Percentiles rank a stretch among this genome's conserved stretches.
These are phyloP conservation scores for Acaromyces ingoldii DNA, from an alignment of 1,284 basidiomycete genomes.

Conservation along the genomic window DNA sequence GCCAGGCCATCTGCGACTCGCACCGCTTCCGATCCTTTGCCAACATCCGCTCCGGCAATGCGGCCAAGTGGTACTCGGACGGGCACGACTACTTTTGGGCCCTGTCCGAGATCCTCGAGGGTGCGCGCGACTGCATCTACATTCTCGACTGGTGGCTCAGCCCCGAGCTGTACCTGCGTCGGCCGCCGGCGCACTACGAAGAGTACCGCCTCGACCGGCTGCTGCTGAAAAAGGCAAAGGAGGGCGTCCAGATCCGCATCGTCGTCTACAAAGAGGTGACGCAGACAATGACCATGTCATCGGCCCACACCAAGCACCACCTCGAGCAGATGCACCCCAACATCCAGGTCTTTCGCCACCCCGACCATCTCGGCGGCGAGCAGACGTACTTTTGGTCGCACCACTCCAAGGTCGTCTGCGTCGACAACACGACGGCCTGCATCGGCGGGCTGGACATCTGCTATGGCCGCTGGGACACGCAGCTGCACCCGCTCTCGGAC, in stretches of 20 bases:
- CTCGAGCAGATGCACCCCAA: constrained; percentile 79
- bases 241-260: constrained; percentile 83
- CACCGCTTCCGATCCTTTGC: constrained; percentile 86
- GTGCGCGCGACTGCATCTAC: constrained; percentile 15
- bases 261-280: constrained; percentile 65
- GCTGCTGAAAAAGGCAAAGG: constrained; percentile 75
- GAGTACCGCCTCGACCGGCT: constrained; percentile 82
- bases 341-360: constrained; percentile 66
- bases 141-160: constrained; percentile 61
- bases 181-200: constrained; percentile 73
- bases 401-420: constrained; percentile 58
- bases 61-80: constrained; percentile 70
- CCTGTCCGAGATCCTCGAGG: constrained; percentile 50
- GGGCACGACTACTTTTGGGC: constrained; percentile 80
- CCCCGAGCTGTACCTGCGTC: constrained; percentile 81
- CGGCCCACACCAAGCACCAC: constrained; percentile 57
- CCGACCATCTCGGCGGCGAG: constrained; percentile 44
- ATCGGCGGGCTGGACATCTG: constrained; percentile 85
- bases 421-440: constrained; percentile 63
- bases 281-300: constrained; percentile 65
- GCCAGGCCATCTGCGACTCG: constrained; percentile 66
- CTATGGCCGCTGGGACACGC: constrained; percentile 83
- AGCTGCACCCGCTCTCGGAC: constrained; percentile 15
- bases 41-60: constrained; percentile 62
- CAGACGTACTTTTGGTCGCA: constrained; percentile 37